Conservation (phyloP, 805 yeast genomes). For the Kuraishia ogatae region DNA sequence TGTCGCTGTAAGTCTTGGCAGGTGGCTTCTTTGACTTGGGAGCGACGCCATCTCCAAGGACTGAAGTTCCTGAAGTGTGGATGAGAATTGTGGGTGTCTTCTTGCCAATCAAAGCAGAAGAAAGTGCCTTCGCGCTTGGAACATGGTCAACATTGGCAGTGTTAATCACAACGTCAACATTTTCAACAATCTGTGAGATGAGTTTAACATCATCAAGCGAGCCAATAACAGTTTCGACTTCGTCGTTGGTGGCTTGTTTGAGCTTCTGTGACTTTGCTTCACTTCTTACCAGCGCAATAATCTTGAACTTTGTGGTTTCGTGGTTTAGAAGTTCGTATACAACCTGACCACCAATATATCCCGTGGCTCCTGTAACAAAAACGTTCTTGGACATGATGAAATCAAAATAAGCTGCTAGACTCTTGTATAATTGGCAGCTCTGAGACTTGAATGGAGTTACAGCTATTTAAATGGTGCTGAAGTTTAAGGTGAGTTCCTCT, state of each 20-base stretch:
- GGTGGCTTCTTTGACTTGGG: conserved; percentile 9
- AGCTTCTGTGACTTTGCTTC: background rate
- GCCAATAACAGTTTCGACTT: background rate
- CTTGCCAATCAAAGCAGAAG: conserved; percentile 6
- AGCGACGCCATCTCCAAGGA: conserved; percentile 12
- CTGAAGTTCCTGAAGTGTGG: conserved; percentile 28
- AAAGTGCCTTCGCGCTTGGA: conserved; percentile 6
- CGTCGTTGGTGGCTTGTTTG: background rate
- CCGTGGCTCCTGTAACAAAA: background rate
- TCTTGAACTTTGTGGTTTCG: background rate
- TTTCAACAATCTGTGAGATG: background rate
- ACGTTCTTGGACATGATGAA: background rate
- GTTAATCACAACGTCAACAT: background rate
- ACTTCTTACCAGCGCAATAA: background rate
- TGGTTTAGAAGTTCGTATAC: background rate
- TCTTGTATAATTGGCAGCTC: too few species aligned
- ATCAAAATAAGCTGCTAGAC: too few species aligned
- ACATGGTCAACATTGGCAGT: conserved; percentile 3
- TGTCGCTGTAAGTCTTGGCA: conserved; percentile 17
- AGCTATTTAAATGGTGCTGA: too few species aligned
- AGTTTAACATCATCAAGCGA: background rate
- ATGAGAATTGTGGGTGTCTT: conserved; percentile 18
- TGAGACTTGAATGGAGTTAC: too few species aligned
- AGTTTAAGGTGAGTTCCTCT: background rate
- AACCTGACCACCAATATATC: background rate